Base-by-base conservation (phyloP, 2,329 filamentous ascomycete species). In the Davidsoniella australis region DNA sequence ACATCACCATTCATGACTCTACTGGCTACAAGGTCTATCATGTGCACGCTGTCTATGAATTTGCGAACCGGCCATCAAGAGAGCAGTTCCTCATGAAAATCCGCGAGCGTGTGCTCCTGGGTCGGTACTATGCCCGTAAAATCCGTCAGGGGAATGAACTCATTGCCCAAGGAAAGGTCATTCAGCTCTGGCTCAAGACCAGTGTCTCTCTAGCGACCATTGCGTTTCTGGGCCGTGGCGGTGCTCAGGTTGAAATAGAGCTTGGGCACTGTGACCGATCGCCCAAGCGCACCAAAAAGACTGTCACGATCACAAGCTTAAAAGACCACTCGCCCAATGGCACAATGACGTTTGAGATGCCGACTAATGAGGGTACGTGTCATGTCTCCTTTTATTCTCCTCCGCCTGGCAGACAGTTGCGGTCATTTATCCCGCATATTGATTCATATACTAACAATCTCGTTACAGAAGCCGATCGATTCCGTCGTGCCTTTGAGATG, bases 51-150 rank as follows among this genome's bases (percentile, higher is more conserved):
- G 42, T 50, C 12, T 53, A 53, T 40, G 41, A 48, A 17, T 53
- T 53, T 24, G 41, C 45, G 8, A 47, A 50, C 36, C 43, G 48
- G 4, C 42, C 38, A 29, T 45, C 51, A n/a, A 36, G 48, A 36
- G 48, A 50, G 23, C 44, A 50, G 23, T 53, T 53, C n/a, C 39
- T 51, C 6, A 47, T 47, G 44, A 51, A 51, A 39, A 47, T 51
- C n/a, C 49, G 49, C n/a, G 49, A 51, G 18, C 49, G 49, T 17
- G 39, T 51, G 14, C 39, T 51, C 2, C 26, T 51, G 12, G 49
- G 49, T 2, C 44, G 49, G 2, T 51, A 51, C 26, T 51, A 51
- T 44, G 45, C 45, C 4, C 44, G 45, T 26, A 47, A 40, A n/a
- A 47, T 51, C 29, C 44, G 44, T 17, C 44, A 51, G 29, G 44